A percentile compares a stretch with the other conserved stretches of the same genome.
Evolutionary conservation across 2,329 filamentous ascomycete species (phyloP).

Genomic region (Microcera coccophila): DNA sequence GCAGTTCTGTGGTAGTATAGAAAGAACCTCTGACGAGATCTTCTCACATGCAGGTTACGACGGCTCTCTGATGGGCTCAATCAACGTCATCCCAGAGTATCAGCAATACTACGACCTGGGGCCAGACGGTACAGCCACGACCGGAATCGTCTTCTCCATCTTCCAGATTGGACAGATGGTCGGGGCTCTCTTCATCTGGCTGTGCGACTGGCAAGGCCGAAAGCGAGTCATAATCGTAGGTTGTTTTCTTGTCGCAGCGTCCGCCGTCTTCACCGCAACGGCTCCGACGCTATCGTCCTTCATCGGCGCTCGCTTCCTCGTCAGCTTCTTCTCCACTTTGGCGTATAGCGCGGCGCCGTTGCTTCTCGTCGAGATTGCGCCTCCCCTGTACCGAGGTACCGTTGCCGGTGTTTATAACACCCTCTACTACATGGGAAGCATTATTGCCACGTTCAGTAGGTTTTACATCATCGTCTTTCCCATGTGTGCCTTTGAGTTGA

Average conservation of each 20-base stretch:
- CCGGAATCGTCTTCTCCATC: conserved; percentile 44
- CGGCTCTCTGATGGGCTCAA: conserved; percentile 40
- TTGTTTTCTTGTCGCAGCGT: conserved; percentile 46
- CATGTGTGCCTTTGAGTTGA: neutral
- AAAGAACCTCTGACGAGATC: neutral
- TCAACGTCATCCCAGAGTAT: conserved; percentile 42
- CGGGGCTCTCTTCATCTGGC: conserved; percentile 40
- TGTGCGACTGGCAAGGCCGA: conserved; percentile 43
- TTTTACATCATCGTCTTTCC: neutral
- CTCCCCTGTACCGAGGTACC: conserved; percentile 55
- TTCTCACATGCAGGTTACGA: conserved; percentile 34
- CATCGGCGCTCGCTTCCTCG: conserved; percentile 48
- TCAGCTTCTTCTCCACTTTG: conserved; percentile 54
- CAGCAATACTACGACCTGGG: conserved; percentile 37
- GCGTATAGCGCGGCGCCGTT: conserved; percentile 54
- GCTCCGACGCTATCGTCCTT: conserved; percentile 43
- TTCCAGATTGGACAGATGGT: conserved; percentile 42
- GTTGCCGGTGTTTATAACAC: conserved; percentile 53
- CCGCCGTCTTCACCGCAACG: conserved; percentile 47
- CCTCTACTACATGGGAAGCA: conserved; percentile 38
- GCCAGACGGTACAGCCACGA: conserved; percentile 34
- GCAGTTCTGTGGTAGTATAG: neutral
- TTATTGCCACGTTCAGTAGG: conserved; percentile 10
- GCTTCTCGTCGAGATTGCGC: conserved; percentile 58
- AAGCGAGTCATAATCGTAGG: conserved; percentile 42